Evolutionary conservation across 192 early-diverging fungal genomes (phyloP).

Genomic region (Entomortierella beljakovae): DNA sequence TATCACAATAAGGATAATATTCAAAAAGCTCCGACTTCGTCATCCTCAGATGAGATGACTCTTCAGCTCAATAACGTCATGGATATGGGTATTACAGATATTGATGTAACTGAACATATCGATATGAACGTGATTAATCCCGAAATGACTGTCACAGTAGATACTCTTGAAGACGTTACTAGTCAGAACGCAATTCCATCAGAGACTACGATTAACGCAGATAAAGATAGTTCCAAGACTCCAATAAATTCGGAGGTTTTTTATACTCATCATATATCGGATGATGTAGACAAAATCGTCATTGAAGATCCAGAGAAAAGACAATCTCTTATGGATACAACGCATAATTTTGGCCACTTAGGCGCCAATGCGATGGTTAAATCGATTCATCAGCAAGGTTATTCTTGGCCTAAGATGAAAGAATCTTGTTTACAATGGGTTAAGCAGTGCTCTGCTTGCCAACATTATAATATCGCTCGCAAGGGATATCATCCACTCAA

Average conservation of each 20-base stretch:
- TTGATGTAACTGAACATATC: too few species aligned
- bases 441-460: constrained; percentile 19
- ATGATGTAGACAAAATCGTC: neutral
- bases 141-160: too few species aligned
- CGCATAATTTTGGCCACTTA: neutral
- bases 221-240: too few species aligned
- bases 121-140: too few species aligned
- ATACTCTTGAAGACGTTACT: too few species aligned
- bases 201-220: too few species aligned
- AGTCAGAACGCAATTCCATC: too few species aligned
- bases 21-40: too few species aligned
- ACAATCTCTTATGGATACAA: constrained; percentile 12
- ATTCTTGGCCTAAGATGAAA: neutral
- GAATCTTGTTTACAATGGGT: neutral
- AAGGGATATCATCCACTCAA: constrained; percentile 47
- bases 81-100: too few species aligned
- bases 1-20: too few species aligned
- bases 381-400: neutral
- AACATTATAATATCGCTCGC: constrained; percentile 20
- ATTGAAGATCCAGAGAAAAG: constrained; percentile 26
- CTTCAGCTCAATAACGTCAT: too few species aligned
- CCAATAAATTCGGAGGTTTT: neutral
- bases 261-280: neutral
- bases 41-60: too few species aligned
- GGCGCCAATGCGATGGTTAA: neutral